phyloP scores from a whole-genome alignment of 495 filamentous ascomycete genomes.

The Lichenothelia convexa region DNA sequence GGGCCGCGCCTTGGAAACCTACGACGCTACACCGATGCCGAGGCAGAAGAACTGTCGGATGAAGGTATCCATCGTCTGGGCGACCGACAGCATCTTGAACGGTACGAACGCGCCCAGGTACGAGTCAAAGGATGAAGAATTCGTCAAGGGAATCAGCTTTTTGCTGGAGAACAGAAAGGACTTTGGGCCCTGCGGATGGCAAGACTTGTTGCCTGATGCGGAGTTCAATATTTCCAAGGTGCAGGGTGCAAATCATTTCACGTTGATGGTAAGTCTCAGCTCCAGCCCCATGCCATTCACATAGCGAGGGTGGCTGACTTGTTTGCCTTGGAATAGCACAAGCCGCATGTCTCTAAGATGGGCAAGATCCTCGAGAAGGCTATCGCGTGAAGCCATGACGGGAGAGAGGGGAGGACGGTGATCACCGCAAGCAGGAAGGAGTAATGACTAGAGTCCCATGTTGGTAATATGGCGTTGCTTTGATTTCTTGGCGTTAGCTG shows the following conservation, averaged over 20 bases:
- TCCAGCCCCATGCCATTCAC: no score
- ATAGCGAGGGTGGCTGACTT: no score
- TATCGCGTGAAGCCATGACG: no score
- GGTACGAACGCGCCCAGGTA: conserved; percentile 8
- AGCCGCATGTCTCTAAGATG: no score
- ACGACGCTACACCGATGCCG: conserved; percentile 14
- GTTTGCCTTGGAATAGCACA: no score
- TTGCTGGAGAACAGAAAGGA: conserved; percentile 22
- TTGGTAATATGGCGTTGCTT: no score
- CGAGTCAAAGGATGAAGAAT: conserved; percentile 14
- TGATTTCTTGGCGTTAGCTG: no score
- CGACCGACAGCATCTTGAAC: conserved; percentile 16
- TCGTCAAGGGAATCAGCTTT: conserved; percentile 20
- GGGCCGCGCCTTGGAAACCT: conserved; percentile 19
- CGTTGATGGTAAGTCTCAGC: conserved; percentile 14
- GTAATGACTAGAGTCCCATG: no score
- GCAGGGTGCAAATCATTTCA: conserved; percentile 23
- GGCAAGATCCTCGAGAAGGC: no score
- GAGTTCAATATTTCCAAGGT: conserved; percentile 15
- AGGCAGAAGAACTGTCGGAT: conserved; percentile 4
- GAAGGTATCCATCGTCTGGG: conserved; percentile 18
- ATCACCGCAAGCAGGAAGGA: no score
- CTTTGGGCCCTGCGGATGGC: conserved; percentile 20
- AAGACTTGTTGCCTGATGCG: conserved; percentile 10
- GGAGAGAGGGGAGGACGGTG: no score